Evolutionary conservation across 129 eudicot genomes (phyloP).

Genomic region (Dittrichia graveolens): DNA sequence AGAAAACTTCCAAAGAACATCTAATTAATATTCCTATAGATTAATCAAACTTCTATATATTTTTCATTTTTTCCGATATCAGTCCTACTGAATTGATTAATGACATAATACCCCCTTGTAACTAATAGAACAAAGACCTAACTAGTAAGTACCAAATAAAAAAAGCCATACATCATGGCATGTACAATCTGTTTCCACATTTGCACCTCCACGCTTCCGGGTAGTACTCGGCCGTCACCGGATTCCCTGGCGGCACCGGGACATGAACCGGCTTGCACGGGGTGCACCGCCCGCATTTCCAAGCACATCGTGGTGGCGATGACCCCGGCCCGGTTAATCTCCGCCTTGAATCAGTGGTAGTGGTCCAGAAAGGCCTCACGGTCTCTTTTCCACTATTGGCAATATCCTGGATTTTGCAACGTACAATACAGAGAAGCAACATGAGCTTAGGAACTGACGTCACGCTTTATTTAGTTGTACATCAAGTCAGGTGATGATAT

Average conservation of each 20-base stretch:
- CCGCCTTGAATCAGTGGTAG: slow-evolving; percentile 31
- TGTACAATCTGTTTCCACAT: slow-evolving; percentile 74
- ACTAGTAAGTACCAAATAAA: slow-evolving; percentile 25
- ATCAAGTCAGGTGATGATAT: not conserved
- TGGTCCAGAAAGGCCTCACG: slow-evolving; percentile 11
- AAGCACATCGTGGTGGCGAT: slow-evolving; percentile 77
- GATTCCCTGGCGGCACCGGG: slow-evolving; percentile 76
- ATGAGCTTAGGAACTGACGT: slow-evolving; percentile 16
- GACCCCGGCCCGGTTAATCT: slow-evolving; percentile 63
- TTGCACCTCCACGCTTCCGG: slow-evolving; percentile 98
- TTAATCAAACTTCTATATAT: slow-evolving; percentile 33
- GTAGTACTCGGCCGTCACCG: slow-evolving; percentile 78
- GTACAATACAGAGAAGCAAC: slow-evolving; percentile 2
- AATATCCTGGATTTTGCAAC: slow-evolving; percentile 23
- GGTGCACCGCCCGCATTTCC: slow-evolving; percentile 76
- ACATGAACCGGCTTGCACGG: slow-evolving; percentile 85
- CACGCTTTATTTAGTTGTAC: slow-evolving; percentile 19
- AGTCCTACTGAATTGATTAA: slow-evolving; percentile 31
- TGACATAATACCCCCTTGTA: slow-evolving; percentile 34
- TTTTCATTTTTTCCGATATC: slow-evolving; percentile 10
- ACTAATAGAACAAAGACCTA: slow-evolving; percentile 17
- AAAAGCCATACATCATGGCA: slow-evolving; percentile 55
- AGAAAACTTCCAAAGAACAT: not conserved
- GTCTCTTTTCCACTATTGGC: slow-evolving; percentile 12
- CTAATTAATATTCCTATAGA: slow-evolving; percentile 13